Evolutionary conservation across 139 green algal species (phyloP).

Genomic region (Yamagishiella unicocca): DNA sequence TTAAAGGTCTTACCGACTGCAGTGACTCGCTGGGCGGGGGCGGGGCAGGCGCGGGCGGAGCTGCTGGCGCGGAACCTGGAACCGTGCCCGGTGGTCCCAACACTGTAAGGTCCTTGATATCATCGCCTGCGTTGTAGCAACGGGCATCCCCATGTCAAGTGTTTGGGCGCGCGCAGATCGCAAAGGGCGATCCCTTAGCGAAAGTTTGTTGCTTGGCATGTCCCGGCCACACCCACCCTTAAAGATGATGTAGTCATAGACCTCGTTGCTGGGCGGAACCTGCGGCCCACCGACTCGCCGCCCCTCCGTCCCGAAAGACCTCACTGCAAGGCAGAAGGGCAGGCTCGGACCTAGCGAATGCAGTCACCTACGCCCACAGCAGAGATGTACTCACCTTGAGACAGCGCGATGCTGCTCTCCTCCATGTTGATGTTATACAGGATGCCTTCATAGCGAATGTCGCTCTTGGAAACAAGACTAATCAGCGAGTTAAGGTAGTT

Average conservation of each 20-base stretch:
- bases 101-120: constrained; percentile 94
- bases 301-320: constrained; percentile 94
- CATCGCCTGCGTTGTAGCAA: constrained; percentile 60
- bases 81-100: constrained; percentile 56
- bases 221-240: constrained; percentile 68
- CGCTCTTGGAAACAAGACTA: constrained; percentile 86
- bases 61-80: constrained; percentile 39
- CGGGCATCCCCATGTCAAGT: not conserved
- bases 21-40: constrained; percentile 17
- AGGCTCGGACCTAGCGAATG: not conserved
- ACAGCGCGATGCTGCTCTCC: constrained; percentile 89
- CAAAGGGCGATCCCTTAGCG: not conserved
- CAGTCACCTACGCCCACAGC: not conserved
- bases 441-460: constrained; percentile 92
- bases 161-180: not conserved
- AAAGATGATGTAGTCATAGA: constrained; percentile 97
- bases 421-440: constrained; percentile 93
- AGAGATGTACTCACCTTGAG: constrained; percentile 33
- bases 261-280: constrained; percentile 82
- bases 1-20: constrained; percentile 1
- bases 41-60: not conserved
- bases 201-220: not conserved
- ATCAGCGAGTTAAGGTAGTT: constrained; percentile 86
- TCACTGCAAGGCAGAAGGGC: constrained; percentile 70
- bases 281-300: constrained; percentile 80